A percentile compares a stretch with the other conserved stretches of the same genome.
Conservation (phyloP, 2,329 filamentous ascomycete genomes). For the Stagonosporopsis tanaceti region DNA sequence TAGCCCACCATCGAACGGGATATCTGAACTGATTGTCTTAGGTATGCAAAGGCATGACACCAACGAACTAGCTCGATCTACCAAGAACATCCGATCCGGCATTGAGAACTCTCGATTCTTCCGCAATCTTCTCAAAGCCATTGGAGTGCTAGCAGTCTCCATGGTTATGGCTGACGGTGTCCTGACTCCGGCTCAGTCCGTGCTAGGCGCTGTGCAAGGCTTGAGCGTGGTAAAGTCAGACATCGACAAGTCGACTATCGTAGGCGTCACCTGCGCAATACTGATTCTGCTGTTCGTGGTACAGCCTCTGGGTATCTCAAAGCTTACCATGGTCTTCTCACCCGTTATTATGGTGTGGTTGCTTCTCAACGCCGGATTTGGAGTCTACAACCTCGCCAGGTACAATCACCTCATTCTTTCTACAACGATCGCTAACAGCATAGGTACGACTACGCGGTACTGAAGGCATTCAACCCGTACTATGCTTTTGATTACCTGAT, state of each 20-base stretch:
- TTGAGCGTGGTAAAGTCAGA: conserved; percentile 64
- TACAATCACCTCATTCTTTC: conserved; percentile 5
- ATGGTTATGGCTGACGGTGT: conserved; percentile 74
- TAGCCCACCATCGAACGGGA: neutral
- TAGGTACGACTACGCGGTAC: conserved; percentile 57
- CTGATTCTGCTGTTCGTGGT: conserved; percentile 69
- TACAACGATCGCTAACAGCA: neutral
- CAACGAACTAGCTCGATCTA: conserved; percentile 62
- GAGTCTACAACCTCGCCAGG: conserved; percentile 62
- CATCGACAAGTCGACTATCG: conserved; percentile 65
- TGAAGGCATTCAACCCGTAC: conserved; percentile 63
- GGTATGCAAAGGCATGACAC: conserved; percentile 66
- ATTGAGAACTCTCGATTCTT: conserved; percentile 65
- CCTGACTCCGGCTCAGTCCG: conserved; percentile 73
- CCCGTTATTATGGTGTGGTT: conserved; percentile 75
- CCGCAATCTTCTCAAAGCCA: conserved; percentile 64
- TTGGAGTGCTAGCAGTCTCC: conserved; percentile 71
- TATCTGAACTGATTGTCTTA: conserved; percentile 9
- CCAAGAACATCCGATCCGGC: conserved; percentile 61
- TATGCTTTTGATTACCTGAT: conserved; percentile 69
- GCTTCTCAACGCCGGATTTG: conserved; percentile 67
- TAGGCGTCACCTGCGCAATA: conserved; percentile 71
- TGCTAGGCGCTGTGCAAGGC: conserved; percentile 72
- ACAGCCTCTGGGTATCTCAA: conserved; percentile 71
- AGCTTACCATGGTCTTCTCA: conserved; percentile 68